Conservation (phyloP, 176 grass and related monocot genomes). For the Carex kokanica region DNA sequence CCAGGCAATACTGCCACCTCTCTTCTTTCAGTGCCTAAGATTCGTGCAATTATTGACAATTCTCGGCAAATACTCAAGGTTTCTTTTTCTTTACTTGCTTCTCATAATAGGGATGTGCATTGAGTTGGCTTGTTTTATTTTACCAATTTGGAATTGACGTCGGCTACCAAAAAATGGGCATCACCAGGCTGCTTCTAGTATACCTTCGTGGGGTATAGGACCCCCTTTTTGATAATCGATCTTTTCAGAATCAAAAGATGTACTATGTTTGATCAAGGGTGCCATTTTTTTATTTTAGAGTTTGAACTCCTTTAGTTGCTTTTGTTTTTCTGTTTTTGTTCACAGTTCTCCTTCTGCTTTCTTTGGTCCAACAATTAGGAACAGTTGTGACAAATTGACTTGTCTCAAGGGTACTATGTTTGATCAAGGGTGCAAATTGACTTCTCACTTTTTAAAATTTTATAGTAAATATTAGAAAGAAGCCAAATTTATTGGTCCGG, state of each 20-base stretch:
- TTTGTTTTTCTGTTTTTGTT: not conserved
- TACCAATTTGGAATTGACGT: not conserved
- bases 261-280: not conserved
- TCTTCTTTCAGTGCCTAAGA: conserved; percentile 83
- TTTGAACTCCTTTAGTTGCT: not conserved
- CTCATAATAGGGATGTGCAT: not conserved
- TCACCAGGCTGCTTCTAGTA: not conserved
- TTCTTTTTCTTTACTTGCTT: conserved; percentile 1
- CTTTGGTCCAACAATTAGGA: not conserved
- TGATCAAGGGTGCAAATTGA: too few species aligned
- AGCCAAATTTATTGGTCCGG: not conserved
- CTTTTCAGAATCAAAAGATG: too few species aligned
- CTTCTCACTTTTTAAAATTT: not conserved
- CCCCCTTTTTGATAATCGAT: not conserved
- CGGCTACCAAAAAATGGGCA: not conserved
- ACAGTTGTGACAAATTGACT: not conserved
- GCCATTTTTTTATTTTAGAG: not conserved
- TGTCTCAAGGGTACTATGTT: not conserved
- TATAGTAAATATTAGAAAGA: not conserved
- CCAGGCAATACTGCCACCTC: conserved; percentile 47
- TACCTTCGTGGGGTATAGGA: not conserved
- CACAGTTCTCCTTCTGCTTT: not conserved
- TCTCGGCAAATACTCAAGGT: conserved; percentile 74
- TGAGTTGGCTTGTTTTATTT: not conserved
- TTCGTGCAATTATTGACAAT: conserved; percentile 73